Base-by-base conservation (phyloP, 257 asterid genomes). In the Osmanthus fragrans region DNA sequence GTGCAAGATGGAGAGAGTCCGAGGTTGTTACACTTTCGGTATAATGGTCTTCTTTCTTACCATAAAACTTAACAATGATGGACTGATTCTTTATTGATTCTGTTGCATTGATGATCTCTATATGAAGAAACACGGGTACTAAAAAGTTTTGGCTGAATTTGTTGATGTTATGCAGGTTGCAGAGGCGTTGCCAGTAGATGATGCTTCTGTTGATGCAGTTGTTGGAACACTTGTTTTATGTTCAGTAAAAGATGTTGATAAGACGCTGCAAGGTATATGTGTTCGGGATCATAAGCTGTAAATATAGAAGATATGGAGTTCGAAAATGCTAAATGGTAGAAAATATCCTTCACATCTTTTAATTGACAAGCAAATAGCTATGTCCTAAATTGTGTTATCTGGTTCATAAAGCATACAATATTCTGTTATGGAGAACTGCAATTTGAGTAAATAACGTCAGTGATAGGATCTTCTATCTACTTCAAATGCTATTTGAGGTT, bases 171-270 rank as follows among this genome's bases (percentile, higher is more conserved):
- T 73, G 80, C 84, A 94, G 99, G 99, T 94, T 29, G 94, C 86
- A 4, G 99, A 94, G 87, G 92, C 92, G 72, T 82, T 94, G 86
- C 99, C 99, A 13, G 42, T 92, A 64, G 39, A 66, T 34, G 97
- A 92, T 90, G 90, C 94, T 80, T 90, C 97, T 36, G 91, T 94
- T 23, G 99, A 92, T 86, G 97, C 93, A 75, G 96, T 94, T 63
- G 81, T 94, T 58, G 97, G 97, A 77, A 92, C 97, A 0, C 99
- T 94, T 73, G 96, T 94, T 49, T 81, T 94, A 21, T 94, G 99
- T 79, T 94, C 99, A n/a, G 99, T 94, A 33, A 73, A 85, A 60
- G 96, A 94, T 83, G 88, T 92, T 64, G 88, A 88, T 80, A 80
- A 56, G 82, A 79, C 97, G 74, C 78, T 94, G 82, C 89, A 84